Conservation (phyloP, 805 yeast species). For the Nakazawaea wickerhamii region DNA sequence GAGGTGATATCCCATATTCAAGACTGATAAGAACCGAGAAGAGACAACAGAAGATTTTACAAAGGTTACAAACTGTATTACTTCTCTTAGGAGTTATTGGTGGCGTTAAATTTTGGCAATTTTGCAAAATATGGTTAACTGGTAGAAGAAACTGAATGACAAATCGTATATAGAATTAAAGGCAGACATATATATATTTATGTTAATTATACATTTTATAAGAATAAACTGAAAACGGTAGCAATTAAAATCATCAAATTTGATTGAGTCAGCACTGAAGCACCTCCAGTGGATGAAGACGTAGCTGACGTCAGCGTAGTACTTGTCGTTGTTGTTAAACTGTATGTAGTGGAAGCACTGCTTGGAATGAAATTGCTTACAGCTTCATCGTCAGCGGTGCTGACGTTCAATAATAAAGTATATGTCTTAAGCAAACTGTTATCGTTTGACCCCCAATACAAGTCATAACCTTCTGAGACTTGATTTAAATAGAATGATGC, state of each 20-base stretch:
- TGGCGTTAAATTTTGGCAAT: not conserved
- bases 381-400: not conserved
- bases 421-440: not conserved
- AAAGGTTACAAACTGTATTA: conserved; percentile 8
- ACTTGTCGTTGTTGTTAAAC: conserved; percentile 7
- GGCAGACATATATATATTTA: no score
- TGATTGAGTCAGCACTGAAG: not conserved
- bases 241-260: not conserved
- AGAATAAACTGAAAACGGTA: not conserved
- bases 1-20: conserved; percentile 76
- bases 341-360: conserved; percentile 4
- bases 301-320: not conserved
- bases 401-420: conserved; percentile 2
- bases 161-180: no score
- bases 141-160: not conserved
- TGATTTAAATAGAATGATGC: conserved; percentile 10
- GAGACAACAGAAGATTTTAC: conserved; percentile 50
- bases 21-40: conserved; percentile 51
- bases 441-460: conserved; percentile 9
- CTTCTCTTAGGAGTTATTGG: not conserved
- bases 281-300: not conserved
- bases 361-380: not conserved
- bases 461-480: conserved; percentile 4
- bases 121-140: not conserved
- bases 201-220: not conserved